Conservation (phyloP, 192 early-diverging fungal species). For the Entomortierella lignicola region DNA sequence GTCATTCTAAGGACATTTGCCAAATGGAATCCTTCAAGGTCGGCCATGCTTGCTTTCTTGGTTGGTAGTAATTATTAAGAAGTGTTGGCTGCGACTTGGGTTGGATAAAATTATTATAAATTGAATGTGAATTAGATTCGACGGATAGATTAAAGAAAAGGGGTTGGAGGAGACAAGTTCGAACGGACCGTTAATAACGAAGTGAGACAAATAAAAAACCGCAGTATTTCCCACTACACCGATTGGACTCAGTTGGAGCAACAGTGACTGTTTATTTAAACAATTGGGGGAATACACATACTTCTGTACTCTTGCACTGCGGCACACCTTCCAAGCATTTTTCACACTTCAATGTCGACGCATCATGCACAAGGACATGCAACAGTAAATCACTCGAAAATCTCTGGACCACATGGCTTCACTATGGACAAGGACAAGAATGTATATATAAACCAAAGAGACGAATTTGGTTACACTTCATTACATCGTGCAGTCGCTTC, state of each 20-base stretch:
- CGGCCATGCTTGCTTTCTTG: conserved; percentile 20
- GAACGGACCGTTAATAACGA: not conserved
- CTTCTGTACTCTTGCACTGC: not conserved
- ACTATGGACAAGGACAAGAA: conserved; percentile 7
- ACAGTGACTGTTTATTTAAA: not conserved
- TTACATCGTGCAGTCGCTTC: conserved; percentile 58
- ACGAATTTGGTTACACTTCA: conserved; percentile 51
- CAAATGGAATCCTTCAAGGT: conserved; percentile 39
- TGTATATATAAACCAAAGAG: conserved; percentile 56
- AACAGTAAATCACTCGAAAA: not conserved
- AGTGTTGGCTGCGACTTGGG: too few species aligned
- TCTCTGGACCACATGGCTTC: not conserved
- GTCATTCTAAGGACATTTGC: conserved; percentile 44
- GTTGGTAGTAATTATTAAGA: not conserved
- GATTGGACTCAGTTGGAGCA: not conserved
- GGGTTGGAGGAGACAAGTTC: too few species aligned
- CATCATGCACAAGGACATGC: conserved; percentile 17
- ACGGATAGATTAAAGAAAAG: too few species aligned
- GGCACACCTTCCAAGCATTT: not conserved
- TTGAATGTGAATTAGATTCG: not conserved
- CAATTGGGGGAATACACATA: too few species aligned
- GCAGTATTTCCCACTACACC: not conserved
- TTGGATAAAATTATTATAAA: too few species aligned
- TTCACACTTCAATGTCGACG: conserved; percentile 17
- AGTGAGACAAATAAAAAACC: not conserved